Evolutionary conservation across 2,329 filamentous ascomycete species (phyloP), one percentile per base, ranked within the genome.

Genomic region (Xylariaceae sp.): DNA sequence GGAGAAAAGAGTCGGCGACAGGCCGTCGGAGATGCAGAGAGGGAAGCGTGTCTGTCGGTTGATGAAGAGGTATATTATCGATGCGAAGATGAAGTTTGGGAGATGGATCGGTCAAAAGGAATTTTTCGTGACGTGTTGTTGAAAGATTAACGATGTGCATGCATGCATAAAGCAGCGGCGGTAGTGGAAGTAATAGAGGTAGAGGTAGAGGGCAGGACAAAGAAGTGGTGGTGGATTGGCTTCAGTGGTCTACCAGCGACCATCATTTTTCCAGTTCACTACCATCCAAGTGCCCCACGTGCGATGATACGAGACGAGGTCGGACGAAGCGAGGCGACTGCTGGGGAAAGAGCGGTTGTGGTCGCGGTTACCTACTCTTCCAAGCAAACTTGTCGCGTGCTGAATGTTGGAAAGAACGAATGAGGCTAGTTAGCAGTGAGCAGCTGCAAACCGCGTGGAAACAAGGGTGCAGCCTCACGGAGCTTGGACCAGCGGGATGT

Each of bases 381-480:
- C 39, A 41, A 51, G 58, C 60, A 65, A 62, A 63, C 65, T 51
- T 68, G 66, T 67, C 67, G 67, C 67, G 67, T 65, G 65, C 65
- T 65, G 63, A 63, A 59, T 65, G 56, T 13, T 60, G 10, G 23
- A 30, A 45, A 50, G 23, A 10, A 50, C 18, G 48, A 56, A 55
- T 58, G 58, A 64, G 60, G 62, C 60, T 62, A 60, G 51, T 13
- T 62, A 60, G 51, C 53, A n/a, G 9, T n/a, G 49, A 51, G 11
- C 37, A 51, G 49, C 54, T 61, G 48, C 49, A 56, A 58, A 61
- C 41, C 61, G 62, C 53, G 62, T 64, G 55, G 60, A 55, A 37
- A 41, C 13, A 50, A 51, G 49, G 56, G 49, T 30, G 59, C 57
- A 62, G 59, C 62, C 62, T 62, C 59, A 55, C 56, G 44, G 53